Evolutionary conservation across 2,329 filamentous ascomycete species (phyloP), one percentile per base, ranked within the genome.

Genomic region (Cladophialophora yegresii): DNA sequence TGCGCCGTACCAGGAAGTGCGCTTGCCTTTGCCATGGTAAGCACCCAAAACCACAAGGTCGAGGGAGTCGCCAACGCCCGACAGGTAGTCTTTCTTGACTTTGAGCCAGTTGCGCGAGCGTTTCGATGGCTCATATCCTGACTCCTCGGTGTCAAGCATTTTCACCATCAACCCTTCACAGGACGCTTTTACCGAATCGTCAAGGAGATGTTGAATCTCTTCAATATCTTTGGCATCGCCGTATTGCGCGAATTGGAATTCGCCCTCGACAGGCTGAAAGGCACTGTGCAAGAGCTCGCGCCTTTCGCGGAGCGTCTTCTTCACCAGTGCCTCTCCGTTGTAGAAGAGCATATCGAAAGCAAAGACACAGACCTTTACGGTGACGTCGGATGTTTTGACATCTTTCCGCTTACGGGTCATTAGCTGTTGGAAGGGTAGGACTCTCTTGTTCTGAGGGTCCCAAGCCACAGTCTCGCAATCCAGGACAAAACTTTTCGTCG

Each of bases 151-250:
- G 75, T 98, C 93, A 64, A 99, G 80, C 95, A 99, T 99, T 82
- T 99, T 99, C 13, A 99, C 95, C 95, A 99, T 99, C 59, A 99
- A 82, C 10, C 95, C 95, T 80, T 99, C 95, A 74, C 95, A 99
- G 0, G 92, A 96, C 1, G 93, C 91, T 77, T 96, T 96, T 69
- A 99, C 90, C 72, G 91, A 95, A 64, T 98, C 93, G 73, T 99
- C 95, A 1, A 99, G 83, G 72, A 99, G 90, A 1, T 83, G 84
- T 74, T 98, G 93, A 61, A 99, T 99, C 73, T 96, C 91, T 59
- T 98, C 93, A 3, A 99, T 83, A 70, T 97, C 91, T 72, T 89
- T 90, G 10, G 91, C 91, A 73, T 99, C 84, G 80, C 92, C 95
- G 71, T 85, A 88, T 36, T 92, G 92, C 9, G 95, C 95, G 70